phyloP scores from a whole-genome alignment of 2,329 filamentous ascomycete species.

The Xylaria sp. region DNA sequence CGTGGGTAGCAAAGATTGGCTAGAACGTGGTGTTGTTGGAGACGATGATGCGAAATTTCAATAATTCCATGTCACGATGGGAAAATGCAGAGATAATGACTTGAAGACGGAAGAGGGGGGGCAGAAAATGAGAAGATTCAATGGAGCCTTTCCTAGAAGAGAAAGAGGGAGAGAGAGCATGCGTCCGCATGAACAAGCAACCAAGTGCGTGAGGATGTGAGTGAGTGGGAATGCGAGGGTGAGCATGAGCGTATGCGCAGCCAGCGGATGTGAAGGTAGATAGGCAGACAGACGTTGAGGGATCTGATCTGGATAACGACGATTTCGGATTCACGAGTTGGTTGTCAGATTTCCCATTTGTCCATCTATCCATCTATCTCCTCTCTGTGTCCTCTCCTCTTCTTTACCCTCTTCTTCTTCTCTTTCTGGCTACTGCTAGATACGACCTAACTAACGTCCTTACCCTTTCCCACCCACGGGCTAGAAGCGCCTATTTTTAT shows the following conservation, averaged over 20 bases:
- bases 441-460: constrained; percentile 22
- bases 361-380: neutral
- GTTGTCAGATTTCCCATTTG: constrained; percentile 2
- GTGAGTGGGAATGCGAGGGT: constrained; percentile 12
- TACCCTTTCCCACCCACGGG: constrained; percentile 21
- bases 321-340: constrained; percentile 18
- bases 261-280: constrained; percentile 14
- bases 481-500: constrained; percentile 28
- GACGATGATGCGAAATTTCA: constrained; percentile 9
- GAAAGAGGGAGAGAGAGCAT: constrained; percentile 1
- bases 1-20: constrained; percentile 13
- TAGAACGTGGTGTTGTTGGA: constrained; percentile 19
- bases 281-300: constrained; percentile 11
- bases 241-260: constrained; percentile 17
- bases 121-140: neutral
- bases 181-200: neutral
- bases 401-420: constrained; percentile 9
- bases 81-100: constrained; percentile 3
- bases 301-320: constrained; percentile 21
- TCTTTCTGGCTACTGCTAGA: constrained; percentile 16
- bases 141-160: constrained; percentile 8
- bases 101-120: neutral
- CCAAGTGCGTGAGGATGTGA: neutral
- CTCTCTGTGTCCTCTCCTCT: constrained; percentile 5
- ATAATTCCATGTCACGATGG: constrained; percentile 23